Conservation (phyloP, 768 basidiomycete species). For the Amanita exitialis region DNA sequence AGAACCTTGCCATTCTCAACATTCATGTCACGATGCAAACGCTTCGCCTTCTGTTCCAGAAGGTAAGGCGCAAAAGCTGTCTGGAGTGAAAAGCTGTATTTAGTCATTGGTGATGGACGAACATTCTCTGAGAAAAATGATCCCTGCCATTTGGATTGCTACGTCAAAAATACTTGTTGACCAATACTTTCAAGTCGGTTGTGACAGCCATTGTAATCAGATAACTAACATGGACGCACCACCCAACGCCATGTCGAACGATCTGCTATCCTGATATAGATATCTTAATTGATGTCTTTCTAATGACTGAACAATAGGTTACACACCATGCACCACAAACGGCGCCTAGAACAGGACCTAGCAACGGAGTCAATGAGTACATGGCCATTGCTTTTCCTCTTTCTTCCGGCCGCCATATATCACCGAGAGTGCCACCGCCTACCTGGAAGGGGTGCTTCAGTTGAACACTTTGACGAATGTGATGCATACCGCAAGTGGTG, state of each 20-base stretch:
- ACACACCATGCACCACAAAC: slow-evolving; percentile 32
- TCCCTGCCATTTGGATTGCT: slow-evolving; percentile 40
- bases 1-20: slow-evolving; percentile 29
- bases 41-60: slow-evolving; percentile 40
- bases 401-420: slow-evolving; percentile 50
- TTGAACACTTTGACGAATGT: slow-evolving; percentile 16
- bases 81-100: slow-evolving; percentile 19
- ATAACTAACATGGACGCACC: slow-evolving; percentile 21
- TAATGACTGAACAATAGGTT: neutral
- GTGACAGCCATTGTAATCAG: neutral
- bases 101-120: neutral
- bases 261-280: slow-evolving; percentile 43
- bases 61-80: slow-evolving; percentile 35
- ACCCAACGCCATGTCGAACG: slow-evolving; percentile 67
- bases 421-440: slow-evolving; percentile 58
- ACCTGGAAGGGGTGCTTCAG: slow-evolving; percentile 17
- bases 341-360: slow-evolving; percentile 59
- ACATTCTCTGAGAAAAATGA: slow-evolving; percentile 60
- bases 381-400: slow-evolving; percentile 55
- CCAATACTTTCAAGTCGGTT: slow-evolving; percentile 41
- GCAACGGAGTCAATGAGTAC: slow-evolving; percentile 53
- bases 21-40: slow-evolving; percentile 33
- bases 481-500: slow-evolving; percentile 46
- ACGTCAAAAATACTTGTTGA: slow-evolving; percentile 50
- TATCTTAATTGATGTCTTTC: neutral